Conservation (phyloP, 2,329 filamentous ascomycete species). For the Annulohypoxylon truncatum region DNA sequence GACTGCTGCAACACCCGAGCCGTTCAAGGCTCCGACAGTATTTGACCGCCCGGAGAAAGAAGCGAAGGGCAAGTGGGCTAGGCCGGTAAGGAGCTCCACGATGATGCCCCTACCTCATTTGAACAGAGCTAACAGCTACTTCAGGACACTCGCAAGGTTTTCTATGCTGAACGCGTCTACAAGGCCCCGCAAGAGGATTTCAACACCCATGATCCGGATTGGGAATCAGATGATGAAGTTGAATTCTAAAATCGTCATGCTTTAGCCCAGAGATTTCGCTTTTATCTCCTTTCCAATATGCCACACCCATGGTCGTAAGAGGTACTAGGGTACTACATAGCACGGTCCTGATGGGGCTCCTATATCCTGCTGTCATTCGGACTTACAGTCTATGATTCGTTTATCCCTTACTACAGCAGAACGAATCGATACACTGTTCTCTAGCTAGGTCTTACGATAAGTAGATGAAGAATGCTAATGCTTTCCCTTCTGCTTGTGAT, state of each 20-base stretch:
- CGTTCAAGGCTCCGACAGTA: background rate
- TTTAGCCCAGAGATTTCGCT: background rate
- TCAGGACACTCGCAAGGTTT: constrained; percentile 30
- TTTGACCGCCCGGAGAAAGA: background rate
- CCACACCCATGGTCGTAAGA: background rate
- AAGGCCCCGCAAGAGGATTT: background rate
- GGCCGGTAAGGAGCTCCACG: constrained; percentile 15
- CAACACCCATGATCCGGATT: background rate
- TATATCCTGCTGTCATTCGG: background rate
- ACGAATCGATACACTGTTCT: background rate
- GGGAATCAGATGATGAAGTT: constrained; percentile 2
- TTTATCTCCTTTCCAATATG: background rate
- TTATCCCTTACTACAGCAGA: background rate
- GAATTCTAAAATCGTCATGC: background rate
- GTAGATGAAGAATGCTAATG: constrained; percentile 2
- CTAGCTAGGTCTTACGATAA: background rate
- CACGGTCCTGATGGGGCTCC: background rate
- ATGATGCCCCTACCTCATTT: background rate
- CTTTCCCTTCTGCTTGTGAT: background rate
- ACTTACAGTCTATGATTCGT: background rate
- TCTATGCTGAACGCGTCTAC: constrained; percentile 1
- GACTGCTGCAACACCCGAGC: background rate
- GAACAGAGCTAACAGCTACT: constrained; percentile 5
- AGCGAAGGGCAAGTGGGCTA: constrained; percentile 13
- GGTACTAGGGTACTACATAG: background rate